Conservation (phyloP, 805 yeast genomes). For the Metschnikowia shivogae region DNA sequence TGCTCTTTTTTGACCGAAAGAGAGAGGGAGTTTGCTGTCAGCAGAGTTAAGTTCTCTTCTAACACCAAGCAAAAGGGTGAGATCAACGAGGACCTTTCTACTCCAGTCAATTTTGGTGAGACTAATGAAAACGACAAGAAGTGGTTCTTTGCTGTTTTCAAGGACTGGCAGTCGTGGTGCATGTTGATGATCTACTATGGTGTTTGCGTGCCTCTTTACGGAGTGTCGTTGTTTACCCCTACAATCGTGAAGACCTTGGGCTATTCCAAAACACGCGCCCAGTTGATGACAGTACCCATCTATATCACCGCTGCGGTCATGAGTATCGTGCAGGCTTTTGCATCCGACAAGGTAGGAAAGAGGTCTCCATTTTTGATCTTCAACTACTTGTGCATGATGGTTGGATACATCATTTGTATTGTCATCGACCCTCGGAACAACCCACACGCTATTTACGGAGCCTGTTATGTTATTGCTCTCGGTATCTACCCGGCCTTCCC, state of each 20-base stretch:
- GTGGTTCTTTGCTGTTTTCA: conserved; percentile 19
- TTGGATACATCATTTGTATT: conserved; percentile 31
- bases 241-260: conserved; percentile 43
- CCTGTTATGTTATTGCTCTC: conserved; percentile 26
- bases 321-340: conserved; percentile 25
- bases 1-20: conserved; percentile 9
- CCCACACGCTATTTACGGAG: conserved; percentile 29
- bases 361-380: conserved; percentile 28
- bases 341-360: conserved; percentile 22
- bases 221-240: conserved; percentile 42
- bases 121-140: conserved; percentile 10
- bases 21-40: conserved; percentile 14
- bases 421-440: conserved; percentile 19
- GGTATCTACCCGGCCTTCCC: conserved; percentile 32
- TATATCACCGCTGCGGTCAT: conserved; percentile 33
- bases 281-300: conserved; percentile 43
- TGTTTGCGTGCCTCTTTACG: conserved; percentile 31
- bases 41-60: conserved; percentile 10
- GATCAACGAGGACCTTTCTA: background rate
- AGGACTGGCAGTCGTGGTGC: conserved; percentile 28
- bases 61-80: conserved; percentile 2
- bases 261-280: conserved; percentile 37
- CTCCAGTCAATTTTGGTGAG: conserved; percentile 9
- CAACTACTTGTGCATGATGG: conserved; percentile 23
- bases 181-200: conserved; percentile 27